Percentiles rank a stretch among this genome's conserved stretches.
These are phyloP conservation scores for Tympanopsis confertula DNA, from an alignment of 2,329 filamentous ascomycete genomes.

Conservation along the genomic window DNA sequence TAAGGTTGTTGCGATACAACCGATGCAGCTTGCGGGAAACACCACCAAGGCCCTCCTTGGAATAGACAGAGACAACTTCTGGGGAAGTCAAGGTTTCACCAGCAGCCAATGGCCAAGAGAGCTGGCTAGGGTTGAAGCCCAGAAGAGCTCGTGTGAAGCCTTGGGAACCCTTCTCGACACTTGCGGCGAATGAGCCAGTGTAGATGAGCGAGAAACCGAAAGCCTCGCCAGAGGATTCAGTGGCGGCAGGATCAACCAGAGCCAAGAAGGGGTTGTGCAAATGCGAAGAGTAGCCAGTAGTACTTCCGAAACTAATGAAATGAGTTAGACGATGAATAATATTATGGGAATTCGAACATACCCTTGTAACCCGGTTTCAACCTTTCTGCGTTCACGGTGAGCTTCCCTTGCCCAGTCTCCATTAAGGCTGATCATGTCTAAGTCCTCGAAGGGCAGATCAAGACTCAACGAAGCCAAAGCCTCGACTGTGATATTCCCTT, in stretches of 20 bases:
- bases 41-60: constrained; percentile 41
- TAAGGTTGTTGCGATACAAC: constrained; percentile 48
- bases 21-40: constrained; percentile 52
- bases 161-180: constrained; percentile 51
- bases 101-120: constrained; percentile 42
- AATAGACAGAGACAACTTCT: constrained; percentile 52
- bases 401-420: constrained; percentile 54
- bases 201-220: constrained; percentile 58
- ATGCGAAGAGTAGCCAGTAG: constrained; percentile 50
- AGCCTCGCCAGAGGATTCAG: constrained; percentile 46
- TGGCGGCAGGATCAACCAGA: constrained; percentile 41
- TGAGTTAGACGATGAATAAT: not conserved
- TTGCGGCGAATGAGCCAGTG: constrained; percentile 47
- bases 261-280: constrained; percentile 54
- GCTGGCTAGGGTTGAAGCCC: constrained; percentile 47
- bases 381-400: constrained; percentile 36
- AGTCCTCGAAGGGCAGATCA: constrained; percentile 45
- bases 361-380: constrained; percentile 45
- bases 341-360: constrained; percentile 13
- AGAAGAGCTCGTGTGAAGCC: constrained; percentile 47
- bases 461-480: constrained; percentile 48
- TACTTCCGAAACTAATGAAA: constrained; percentile 42
- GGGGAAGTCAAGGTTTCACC: constrained; percentile 47
- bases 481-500: constrained; percentile 37
- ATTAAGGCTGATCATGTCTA: constrained; percentile 49